Percentiles rank a stretch among this genome's conserved stretches.
Evolutionary conservation across 1,139 yeast genomes (phyloP).

Genomic region (Schizosaccharomyces versatilis): DNA sequence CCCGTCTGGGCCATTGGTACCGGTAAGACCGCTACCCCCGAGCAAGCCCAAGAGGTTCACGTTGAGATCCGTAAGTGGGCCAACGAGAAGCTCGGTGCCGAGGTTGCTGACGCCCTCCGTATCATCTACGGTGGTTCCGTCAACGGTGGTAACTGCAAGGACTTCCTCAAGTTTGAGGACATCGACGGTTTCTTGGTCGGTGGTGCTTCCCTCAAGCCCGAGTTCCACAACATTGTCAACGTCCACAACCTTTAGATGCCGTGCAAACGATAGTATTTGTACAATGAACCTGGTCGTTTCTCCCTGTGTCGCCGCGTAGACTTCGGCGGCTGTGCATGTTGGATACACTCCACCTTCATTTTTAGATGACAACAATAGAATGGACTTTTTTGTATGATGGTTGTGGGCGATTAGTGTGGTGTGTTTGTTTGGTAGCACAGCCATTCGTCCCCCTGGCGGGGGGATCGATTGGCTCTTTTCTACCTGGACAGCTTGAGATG

Average conservation of each 20-base stretch:
- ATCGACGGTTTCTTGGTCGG: slow-evolving; percentile 98
- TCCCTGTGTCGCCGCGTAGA: no score
- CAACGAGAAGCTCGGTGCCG: slow-evolving; percentile 50
- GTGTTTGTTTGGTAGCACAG: no score
- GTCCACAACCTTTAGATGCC: slow-evolving; percentile 3
- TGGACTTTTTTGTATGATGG: no score
- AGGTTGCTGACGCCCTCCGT: slow-evolving; percentile 57
- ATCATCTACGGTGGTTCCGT: slow-evolving; percentile 98
- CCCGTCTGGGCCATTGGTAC: slow-evolving; percentile 99
- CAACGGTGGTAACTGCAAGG: slow-evolving; percentile 76
- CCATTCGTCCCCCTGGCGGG: no score
- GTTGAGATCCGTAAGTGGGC: slow-evolving; percentile 68
- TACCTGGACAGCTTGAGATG: no score
- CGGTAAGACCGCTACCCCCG: slow-evolving; percentile 96
- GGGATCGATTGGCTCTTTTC: no score
- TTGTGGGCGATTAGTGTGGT: no score
- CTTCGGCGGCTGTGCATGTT: no score
- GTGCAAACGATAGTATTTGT: neutral
- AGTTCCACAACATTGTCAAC: slow-evolving; percentile 81
- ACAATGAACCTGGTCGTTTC: no score
- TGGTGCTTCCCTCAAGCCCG: slow-evolving; percentile 97
- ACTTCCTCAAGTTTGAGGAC: slow-evolving; percentile 79
- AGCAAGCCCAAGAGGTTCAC: slow-evolving; percentile 59
- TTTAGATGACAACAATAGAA: no score
- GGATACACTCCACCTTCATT: no score